Evolutionary conservation across 306 rosid genomes (phyloP), one percentile per base, ranked within the genome.

Genomic region (Hippophae rhamnoides): DNA sequence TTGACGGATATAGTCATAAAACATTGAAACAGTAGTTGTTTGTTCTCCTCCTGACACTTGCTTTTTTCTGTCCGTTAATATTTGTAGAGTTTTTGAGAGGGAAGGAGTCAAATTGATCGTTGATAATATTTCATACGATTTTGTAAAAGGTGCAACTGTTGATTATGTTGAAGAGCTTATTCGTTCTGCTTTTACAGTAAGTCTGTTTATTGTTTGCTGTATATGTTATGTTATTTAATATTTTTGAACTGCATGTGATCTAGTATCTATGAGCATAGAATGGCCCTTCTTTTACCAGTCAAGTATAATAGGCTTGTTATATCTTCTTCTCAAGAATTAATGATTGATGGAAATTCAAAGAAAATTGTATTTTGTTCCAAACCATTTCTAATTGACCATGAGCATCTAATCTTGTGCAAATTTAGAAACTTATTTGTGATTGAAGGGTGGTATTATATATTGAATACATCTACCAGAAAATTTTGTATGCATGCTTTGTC

Each of bases 151-250:
- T 1, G 95, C 96, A 14, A 92, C 95, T 12, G 83, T 92, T 76
- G 99, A 92, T 77, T 92, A 83, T 69, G 93, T 83, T 41, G 99
- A 92, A 78, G 96, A 92, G 86, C 89, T 92, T 40, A 92, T 92
- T 43, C 93, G 96, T 50, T 83, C 96, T 13, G 96, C 98, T 72
- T 92, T 92, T 41, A 58, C 81, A 48, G 96, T 87, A 69, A 85
- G 96, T 81, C 61, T 44, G 47, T 54, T 43, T 60, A 4, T 43
- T 54, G 23, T 47, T 18, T 27, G 26, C 10, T 44, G 25, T 54
- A 7, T 25, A 11, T 31, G 55, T 45, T 61, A 56, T 41, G 23
- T 47, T 23, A 41, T 56, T 60, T 13, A n/a, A 11, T 13, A 13
- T 55, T 52, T 13, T 11, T 3, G 60, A n/a, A 40, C 25, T 10